Percentiles rank a stretch among this genome's conserved stretches.
phyloP scores from a whole-genome alignment of 495 filamentous ascomycete genomes.

The Penicillium cinerascens region DNA sequence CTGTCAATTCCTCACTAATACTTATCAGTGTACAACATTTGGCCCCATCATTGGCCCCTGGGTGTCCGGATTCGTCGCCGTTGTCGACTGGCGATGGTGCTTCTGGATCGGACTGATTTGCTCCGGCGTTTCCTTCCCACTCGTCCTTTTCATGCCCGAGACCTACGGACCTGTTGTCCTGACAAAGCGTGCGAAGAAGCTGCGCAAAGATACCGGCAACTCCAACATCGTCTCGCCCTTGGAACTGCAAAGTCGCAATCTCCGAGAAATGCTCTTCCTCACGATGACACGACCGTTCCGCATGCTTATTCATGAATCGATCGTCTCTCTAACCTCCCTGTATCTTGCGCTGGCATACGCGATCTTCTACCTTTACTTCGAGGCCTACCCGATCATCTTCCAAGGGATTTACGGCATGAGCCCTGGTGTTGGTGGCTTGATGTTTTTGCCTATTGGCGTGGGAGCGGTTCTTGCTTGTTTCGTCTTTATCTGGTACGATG shows the following conservation, averaged over 20 bases:
- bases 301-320: conserved; percentile 48
- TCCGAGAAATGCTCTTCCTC: conserved; percentile 39
- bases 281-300: conserved; percentile 48
- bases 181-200: conserved; percentile 56
- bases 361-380: conserved; percentile 75
- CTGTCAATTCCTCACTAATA: background rate
- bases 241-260: conserved; percentile 45
- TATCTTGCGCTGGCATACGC: conserved; percentile 67
- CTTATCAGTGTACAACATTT: conserved; percentile 52
- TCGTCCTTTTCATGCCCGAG: conserved; percentile 51
- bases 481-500: conserved; percentile 40
- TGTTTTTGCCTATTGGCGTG: conserved; percentile 35
- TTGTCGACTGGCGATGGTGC: conserved; percentile 60
- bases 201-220: conserved; percentile 63
- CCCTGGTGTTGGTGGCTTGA: conserved; percentile 30
- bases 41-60: conserved; percentile 63
- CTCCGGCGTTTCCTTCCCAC: conserved; percentile 41
- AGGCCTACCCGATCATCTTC: conserved; percentile 66
- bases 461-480: conserved; percentile 30
- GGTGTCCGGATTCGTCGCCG: conserved; percentile 59
- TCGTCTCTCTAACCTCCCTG: conserved; percentile 63
- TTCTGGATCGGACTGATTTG: conserved; percentile 63
- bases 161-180: conserved; percentile 75
- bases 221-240: conserved; percentile 40
- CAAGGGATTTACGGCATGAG: conserved; percentile 43